Conservation (phyloP, 192 early-diverging fungal species). For the Backusella macrospora region DNA sequence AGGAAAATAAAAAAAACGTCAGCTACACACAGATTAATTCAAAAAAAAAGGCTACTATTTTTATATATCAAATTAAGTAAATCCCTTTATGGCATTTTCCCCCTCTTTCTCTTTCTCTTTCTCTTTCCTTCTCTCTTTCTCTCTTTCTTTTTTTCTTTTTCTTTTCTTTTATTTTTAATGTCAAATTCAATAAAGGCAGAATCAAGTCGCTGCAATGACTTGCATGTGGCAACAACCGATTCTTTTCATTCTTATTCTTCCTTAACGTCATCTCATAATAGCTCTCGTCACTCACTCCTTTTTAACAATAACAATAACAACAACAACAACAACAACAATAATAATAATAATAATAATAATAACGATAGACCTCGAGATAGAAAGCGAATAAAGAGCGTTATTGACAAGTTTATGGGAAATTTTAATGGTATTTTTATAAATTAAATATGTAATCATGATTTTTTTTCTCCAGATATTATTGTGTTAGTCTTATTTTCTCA, state of each 20-base stretch:
- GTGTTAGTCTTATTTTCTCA: not conserved
- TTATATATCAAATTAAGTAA: no score
- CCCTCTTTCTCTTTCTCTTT: not conserved
- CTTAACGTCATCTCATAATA: not conserved
- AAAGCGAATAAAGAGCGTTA: conserved; percentile 51
- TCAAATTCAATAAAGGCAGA: conserved; percentile 2
- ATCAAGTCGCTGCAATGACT: not conserved
- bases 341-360: not conserved
- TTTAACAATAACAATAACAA: not conserved
- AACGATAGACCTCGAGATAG: conserved; percentile 33
- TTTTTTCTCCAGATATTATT: not conserved
- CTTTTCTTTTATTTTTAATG: not conserved
- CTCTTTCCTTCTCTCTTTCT: not conserved
- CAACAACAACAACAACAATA: not conserved
- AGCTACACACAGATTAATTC: not conserved
- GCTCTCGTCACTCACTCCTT: not conserved
- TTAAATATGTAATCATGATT: no score
- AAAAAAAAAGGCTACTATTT: no score
- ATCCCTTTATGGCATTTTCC: not conserved
- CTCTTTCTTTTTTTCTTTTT: not conserved
- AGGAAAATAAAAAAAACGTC: not conserved
- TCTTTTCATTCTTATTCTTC: not conserved
- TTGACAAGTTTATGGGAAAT: conserved; percentile 47
- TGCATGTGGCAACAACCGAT: not conserved
- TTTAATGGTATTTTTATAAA: conserved; percentile 41